A percentile compares a stretch with the other conserved stretches of the same genome.
These are phyloP conservation scores for Ceratocystis alfenasii DNA, from an alignment of 2,329 filamentous ascomycete species.

Conservation along the genomic window DNA sequence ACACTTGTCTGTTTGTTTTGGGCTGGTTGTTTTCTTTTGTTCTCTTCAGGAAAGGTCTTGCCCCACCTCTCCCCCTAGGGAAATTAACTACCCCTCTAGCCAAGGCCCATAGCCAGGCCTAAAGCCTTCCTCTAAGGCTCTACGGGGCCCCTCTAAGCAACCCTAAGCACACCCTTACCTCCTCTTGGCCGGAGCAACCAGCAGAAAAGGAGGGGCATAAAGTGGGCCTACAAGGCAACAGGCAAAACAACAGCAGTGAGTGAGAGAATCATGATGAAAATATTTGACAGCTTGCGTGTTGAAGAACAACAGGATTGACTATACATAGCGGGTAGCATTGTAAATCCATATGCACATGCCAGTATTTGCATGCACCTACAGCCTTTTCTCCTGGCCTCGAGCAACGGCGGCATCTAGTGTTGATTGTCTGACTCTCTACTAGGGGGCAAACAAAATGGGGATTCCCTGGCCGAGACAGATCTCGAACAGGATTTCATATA, in stretches of 20 bases:
- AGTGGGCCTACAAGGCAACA: background rate
- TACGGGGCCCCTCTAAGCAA: no score
- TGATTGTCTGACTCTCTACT: no score
- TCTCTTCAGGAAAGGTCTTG: background rate
- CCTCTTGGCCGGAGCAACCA: background rate
- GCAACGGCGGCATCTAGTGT: no score
- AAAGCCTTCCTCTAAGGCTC: no score
- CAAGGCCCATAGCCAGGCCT: background rate
- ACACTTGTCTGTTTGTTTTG: constrained; percentile 1
- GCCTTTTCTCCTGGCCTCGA: no score
- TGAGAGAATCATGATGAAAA: background rate
- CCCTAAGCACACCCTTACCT: background rate
- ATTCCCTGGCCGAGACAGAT: constrained; percentile 6
- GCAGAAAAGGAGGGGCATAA: background rate
- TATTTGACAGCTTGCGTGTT: background rate
- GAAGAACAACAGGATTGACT: background rate
- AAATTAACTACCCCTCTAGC: constrained; percentile 1
- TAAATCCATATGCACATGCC: background rate
- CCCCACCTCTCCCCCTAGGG: background rate
- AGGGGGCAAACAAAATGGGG: background rate
- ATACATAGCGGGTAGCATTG: background rate
- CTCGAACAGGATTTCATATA: constrained; percentile 4
- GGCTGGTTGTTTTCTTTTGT: background rate
- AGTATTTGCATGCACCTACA: background rate
- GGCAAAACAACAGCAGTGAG: background rate